phyloP scores from a whole-genome alignment of 768 basidiomycete genomes.

The Suillus ampliporus region DNA sequence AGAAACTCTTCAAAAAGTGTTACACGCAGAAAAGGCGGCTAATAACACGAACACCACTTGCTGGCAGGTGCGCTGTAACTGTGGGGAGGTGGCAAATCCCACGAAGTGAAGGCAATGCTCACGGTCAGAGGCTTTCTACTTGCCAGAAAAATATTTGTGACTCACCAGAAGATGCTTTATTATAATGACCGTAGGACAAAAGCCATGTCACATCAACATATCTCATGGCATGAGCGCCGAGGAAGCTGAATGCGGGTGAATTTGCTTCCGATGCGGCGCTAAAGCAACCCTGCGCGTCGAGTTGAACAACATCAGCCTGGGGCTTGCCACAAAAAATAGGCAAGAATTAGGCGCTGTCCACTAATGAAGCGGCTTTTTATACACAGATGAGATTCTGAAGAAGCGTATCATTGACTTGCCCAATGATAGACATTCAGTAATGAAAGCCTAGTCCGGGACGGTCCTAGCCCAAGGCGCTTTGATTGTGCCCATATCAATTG shows the following conservation, averaged over 20 bases:
- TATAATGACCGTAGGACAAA: conserved; percentile 3
- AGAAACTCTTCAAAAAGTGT: neutral
- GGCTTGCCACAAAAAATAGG: neutral
- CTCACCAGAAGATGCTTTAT: conserved; percentile 2
- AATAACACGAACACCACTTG: conserved; percentile 2
- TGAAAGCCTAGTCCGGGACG: conserved; percentile 2
- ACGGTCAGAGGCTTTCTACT: neutral
- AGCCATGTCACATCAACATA: neutral
- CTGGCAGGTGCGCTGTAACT: conserved; percentile 9
- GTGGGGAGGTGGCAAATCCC: conserved; percentile 3
- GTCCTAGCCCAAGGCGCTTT: neutral
- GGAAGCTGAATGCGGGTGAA: conserved; percentile 5
- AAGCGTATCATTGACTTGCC: conserved; percentile 6
- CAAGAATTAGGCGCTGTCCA: neutral
- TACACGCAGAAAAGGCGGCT: neutral
- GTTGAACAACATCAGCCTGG: neutral
- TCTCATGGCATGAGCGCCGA: neutral
- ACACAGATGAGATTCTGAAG: conserved; percentile 1
- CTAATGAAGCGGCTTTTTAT: neutral
- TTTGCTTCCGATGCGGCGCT: neutral
- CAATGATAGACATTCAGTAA: neutral
- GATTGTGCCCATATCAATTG: neutral
- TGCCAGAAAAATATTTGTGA: neutral
- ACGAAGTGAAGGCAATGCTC: conserved; percentile 3
- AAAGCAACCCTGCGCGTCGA: neutral